Evolutionary conservation across 306 rosid species (phyloP), one percentile per base, ranked within the genome.

Genomic region (Herpetospermum pedunculosum): DNA sequence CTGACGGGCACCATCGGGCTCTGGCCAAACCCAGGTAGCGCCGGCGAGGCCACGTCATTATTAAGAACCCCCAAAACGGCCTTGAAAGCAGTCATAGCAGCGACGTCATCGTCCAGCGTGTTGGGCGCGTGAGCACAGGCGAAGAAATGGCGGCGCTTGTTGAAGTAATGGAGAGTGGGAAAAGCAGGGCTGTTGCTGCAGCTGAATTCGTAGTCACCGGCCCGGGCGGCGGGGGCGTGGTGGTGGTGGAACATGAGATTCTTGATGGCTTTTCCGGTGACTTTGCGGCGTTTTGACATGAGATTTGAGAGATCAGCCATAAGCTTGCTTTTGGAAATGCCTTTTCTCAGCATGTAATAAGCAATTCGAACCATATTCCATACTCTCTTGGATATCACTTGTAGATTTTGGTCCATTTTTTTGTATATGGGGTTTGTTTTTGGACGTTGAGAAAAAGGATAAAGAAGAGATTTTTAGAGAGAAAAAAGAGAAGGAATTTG

Each of bases 321-420:
- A 11, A 75, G 48, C 72, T 75, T 75, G 55, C 68, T 84, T 85
- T 58, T 85, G 82, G 1, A 90, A 84, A 15, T 75, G 81, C 83
- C 84, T 74, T 76, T 89, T 79, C 16, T 80, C 6, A 88, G 34
- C 95, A 91, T 85, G 89, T 84, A 91, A 77, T 72, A 87, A 1
- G 74, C 82, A 8, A 87, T 86, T 6, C 92, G 96, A 32, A 81
- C 84, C 72, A 89, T 80, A n/a, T 70, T 86, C 91, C 96, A 85
- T 32, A 87, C 59, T 43, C 70, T 88, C 88, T 89, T 89, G 0
- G 88, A 84, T 23, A 87, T 21, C 34, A 76, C 80, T 26, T 87
- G 82, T 11, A 78, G 5, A 43, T 78, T 88, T 11, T 29, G 72
- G 19, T 84, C 94, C 94, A 88, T 86, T 50, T 84, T 26, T 65